phyloP scores from a whole-genome alignment of 768 basidiomycete species.

The Russula griseocarnosa region DNA sequence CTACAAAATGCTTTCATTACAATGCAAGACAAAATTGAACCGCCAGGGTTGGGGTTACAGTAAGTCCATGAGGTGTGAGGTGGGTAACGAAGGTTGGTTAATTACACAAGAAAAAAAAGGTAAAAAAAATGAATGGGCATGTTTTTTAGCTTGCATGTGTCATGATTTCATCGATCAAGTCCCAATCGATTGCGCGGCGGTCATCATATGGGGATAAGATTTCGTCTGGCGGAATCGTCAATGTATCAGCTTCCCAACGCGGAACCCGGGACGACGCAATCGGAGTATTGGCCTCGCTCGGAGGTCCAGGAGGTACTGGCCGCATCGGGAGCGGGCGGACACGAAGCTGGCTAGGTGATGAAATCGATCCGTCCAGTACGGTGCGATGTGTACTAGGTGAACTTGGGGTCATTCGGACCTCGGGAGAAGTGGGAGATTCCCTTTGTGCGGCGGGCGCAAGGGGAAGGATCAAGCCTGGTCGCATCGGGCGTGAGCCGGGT shows the following conservation, averaged over 20 bases:
- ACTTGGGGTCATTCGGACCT: neutral
- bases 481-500: conserved; percentile 2
- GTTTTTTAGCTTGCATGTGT: conserved; percentile 13
- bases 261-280: conserved; percentile 4
- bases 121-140: neutral
- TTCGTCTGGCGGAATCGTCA: conserved; percentile 2
- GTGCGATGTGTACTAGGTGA: neutral
- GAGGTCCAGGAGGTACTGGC: conserved; percentile 24
- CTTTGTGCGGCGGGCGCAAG: neutral
- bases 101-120: neutral
- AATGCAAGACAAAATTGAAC: neutral
- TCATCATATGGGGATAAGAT: conserved; percentile 13
- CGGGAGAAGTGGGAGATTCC: neutral
- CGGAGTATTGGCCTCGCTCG: conserved; percentile 24
- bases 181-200: conserved; percentile 26
- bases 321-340: conserved; percentile 19
- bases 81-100: neutral
- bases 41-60: neutral
- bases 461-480: conserved; percentile 4
- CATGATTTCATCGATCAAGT: conserved; percentile 29
- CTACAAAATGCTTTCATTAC: conserved; percentile 2
- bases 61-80: neutral
- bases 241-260: conserved; percentile 7
- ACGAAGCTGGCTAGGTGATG: neutral
- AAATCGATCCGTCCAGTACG: neutral